phyloP scores from a whole-genome alignment of 192 early-diverging fungal genomes.

The Coemansia sp. region DNA sequence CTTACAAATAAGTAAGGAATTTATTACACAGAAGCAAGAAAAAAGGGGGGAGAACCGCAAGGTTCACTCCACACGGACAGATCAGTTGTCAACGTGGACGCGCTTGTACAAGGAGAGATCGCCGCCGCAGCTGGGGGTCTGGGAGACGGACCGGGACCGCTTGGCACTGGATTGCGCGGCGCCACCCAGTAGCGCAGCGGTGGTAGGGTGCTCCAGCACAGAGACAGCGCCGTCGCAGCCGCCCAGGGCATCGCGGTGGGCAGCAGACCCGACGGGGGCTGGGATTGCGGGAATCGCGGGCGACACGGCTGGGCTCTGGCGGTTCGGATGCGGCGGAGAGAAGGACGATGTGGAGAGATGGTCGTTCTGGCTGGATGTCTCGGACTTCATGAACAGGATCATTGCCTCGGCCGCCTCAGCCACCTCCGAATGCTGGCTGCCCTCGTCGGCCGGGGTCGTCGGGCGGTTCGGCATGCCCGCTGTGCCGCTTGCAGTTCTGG shows the following conservation, averaged over 20 bases:
- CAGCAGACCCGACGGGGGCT: not conserved
- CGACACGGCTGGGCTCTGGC: constrained; percentile 5
- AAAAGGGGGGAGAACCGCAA: not conserved
- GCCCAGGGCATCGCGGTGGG: not conserved
- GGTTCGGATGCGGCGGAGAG: not conserved
- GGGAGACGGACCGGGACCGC: not conserved
- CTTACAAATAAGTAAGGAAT: not conserved
- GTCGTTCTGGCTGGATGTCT: constrained; percentile 25
- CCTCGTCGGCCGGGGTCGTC: not conserved
- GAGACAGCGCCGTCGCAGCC: not conserved
- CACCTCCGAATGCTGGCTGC: constrained; percentile 12
- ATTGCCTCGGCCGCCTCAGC: constrained; percentile 44
- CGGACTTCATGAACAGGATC: constrained; percentile 44
- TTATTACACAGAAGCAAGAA: not conserved
- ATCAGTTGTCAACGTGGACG: not conserved
- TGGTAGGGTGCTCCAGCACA: not conserved
- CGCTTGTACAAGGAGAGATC: not conserved
- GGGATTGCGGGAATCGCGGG: not conserved
- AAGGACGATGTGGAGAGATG: constrained; percentile 4
- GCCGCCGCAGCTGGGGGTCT: not conserved
- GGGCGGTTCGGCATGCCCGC: not conserved
- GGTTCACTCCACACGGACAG: not conserved
- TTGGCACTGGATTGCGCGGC: not conserved
- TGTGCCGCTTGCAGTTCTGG: not conserved
- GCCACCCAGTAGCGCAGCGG: not conserved